Percentiles rank a stretch among this genome's conserved stretches.
phyloP scores from a whole-genome alignment of 148 eudicot genomes.

The Camellia granthamiana region DNA sequence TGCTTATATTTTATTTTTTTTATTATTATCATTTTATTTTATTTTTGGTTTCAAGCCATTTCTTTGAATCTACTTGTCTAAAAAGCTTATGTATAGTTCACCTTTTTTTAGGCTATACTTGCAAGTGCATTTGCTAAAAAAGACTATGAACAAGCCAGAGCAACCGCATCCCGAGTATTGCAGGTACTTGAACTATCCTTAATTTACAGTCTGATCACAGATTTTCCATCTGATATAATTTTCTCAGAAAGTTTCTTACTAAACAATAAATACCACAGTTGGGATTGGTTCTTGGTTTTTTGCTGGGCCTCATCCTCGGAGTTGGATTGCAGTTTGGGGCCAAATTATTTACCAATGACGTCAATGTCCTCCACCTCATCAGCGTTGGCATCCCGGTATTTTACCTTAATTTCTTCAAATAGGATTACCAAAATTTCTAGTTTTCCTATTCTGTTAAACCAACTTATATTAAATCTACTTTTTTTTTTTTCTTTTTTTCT shows the following conservation, averaged over 20 bases:
- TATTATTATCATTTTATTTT: no score
- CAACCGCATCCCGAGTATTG: constrained; percentile 53
- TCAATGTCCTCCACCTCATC: constrained; percentile 52
- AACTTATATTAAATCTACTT: not conserved
- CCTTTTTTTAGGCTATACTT: constrained; percentile 45
- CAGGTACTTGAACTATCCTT: constrained; percentile 34
- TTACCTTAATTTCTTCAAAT: not conserved
- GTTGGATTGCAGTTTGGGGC: constrained; percentile 59
- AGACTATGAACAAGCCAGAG: constrained; percentile 43
- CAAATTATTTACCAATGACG: constrained; percentile 57
- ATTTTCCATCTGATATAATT: not conserved
- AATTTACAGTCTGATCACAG: not conserved
- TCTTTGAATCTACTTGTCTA: not conserved
- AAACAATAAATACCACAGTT: constrained; percentile 38
- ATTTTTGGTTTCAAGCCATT: not conserved
- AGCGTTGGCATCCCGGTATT: constrained; percentile 69
- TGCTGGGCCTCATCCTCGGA: constrained; percentile 50
- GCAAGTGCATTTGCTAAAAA: constrained; percentile 66
- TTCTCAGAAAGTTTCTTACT: not conserved
- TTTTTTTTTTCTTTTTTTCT: no score
- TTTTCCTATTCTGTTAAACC: not conserved
- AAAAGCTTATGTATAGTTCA: not conserved
- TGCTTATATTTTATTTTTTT: no score
- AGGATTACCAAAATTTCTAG: not conserved
- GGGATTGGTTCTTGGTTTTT: constrained; percentile 57